phyloP scores from a whole-genome alignment of 139 green algal genomes.

The Spirogloea muscicola region DNA sequence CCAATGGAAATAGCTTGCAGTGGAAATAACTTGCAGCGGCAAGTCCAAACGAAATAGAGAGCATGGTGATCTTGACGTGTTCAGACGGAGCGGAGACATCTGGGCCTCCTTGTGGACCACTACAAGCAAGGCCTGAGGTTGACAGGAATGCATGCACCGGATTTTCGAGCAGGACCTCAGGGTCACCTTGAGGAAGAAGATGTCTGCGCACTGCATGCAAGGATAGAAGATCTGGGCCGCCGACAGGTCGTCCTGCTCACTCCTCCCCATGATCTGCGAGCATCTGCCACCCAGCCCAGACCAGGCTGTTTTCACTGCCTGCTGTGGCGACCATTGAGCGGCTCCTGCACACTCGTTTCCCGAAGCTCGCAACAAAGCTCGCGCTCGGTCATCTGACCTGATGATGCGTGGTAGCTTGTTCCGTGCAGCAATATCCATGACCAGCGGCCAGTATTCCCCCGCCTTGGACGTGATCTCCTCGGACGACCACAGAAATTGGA shows the following conservation, averaged over 20 bases:
- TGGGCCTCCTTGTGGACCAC: too few relatives aligned
- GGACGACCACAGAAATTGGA: conserved; percentile 58
- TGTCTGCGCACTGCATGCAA: conserved; percentile 96
- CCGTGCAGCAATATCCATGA: conserved; percentile 58
- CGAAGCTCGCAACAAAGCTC: too few relatives aligned
- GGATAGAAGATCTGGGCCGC: conserved; percentile 98
- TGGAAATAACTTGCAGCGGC: too few relatives aligned
- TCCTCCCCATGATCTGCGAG: conserved; percentile 96
- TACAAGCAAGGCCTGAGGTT: too few relatives aligned
- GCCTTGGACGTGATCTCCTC: conserved; percentile 57
- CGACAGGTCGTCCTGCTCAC: conserved; percentile 86
- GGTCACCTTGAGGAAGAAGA: conserved; percentile 96
- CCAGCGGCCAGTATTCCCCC: conserved; percentile 59
- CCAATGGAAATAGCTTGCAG: too few relatives aligned
- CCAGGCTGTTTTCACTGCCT: too few relatives aligned
- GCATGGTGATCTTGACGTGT: too few relatives aligned
- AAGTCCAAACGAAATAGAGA: conserved; percentile 5
- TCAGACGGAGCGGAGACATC: too few relatives aligned
- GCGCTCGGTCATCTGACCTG: conserved; percentile 15
- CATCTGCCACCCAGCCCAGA: conserved; percentile 57
- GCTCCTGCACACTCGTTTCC: too few relatives aligned
- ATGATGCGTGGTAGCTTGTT: conserved; percentile 55
- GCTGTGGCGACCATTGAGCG: neutral
- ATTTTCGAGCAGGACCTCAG: too few relatives aligned
- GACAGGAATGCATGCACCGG: too few relatives aligned